phyloP scores from a whole-genome alignment of 768 basidiomycete species.

The Cystobasidium tubakii region DNA sequence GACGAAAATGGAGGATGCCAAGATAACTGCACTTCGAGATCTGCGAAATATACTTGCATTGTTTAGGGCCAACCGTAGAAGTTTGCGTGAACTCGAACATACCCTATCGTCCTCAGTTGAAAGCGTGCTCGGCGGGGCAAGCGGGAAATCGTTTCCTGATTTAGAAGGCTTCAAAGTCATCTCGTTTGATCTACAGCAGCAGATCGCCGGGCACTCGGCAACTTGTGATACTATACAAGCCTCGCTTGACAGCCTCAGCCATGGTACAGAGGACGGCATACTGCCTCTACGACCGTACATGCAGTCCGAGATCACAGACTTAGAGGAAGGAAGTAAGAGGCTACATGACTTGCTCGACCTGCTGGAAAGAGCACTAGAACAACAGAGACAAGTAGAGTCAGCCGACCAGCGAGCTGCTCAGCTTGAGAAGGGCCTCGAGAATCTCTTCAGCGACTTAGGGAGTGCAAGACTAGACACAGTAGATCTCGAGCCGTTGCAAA shows the following conservation, averaged over 20 bases:
- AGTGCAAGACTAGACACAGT: neutral
- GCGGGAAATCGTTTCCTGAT: too few species aligned
- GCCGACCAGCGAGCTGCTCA: neutral
- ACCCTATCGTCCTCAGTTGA: neutral
- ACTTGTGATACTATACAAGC: neutral
- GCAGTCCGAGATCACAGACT: neutral
- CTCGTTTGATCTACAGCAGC: too few species aligned
- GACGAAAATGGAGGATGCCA: neutral
- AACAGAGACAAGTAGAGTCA: neutral
- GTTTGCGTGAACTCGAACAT: neutral
- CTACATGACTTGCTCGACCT: neutral
- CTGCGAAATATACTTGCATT: neutral
- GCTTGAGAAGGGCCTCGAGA: neutral
- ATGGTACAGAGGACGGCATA: neutral
- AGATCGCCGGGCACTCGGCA: neutral
- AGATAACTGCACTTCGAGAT: neutral
- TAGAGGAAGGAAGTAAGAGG: neutral
- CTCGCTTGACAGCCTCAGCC: neutral
- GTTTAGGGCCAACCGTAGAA: neutral
- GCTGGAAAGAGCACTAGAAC: neutral
- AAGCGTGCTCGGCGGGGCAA: neutral
- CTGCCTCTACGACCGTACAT: neutral
- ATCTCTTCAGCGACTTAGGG: neutral
- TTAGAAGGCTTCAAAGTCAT: too few species aligned
- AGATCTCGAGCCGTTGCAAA: neutral